phyloP scores from a whole-genome alignment of 1,284 basidiomycete genomes.

The Fomitopsis betulina region DNA sequence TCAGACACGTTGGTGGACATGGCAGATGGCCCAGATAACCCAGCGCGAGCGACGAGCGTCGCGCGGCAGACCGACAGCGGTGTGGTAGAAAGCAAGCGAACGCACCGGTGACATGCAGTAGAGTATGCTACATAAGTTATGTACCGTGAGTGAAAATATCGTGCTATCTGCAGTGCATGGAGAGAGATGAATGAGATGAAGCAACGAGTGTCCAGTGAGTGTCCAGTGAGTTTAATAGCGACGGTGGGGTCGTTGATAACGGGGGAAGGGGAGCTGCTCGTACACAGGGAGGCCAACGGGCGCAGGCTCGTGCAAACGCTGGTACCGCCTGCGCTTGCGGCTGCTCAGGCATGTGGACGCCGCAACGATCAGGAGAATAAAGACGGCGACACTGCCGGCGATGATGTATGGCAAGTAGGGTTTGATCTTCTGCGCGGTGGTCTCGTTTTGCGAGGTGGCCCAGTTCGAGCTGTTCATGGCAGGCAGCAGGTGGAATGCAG shows the following conservation, averaged over 20 bases:
- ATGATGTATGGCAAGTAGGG: conserved; percentile 29
- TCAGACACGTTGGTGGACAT: not conserved
- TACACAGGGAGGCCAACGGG: conserved; percentile 19
- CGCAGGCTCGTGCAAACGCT: conserved; percentile 26
- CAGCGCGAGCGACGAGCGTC: not conserved
- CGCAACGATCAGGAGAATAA: conserved; percentile 19
- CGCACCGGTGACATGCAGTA: not conserved
- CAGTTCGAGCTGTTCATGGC: conserved; percentile 18
- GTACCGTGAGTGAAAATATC: not conserved
- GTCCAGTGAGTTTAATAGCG: conserved; percentile 20
- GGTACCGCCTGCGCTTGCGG: conserved; percentile 27
- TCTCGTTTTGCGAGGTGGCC: conserved; percentile 9
- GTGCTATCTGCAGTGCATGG: not conserved
- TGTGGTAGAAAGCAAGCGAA: not conserved
- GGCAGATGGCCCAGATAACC: conserved; percentile 1
- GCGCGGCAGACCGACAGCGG: not conserved
- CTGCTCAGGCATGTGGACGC: conserved; percentile 25
- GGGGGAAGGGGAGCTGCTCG: conserved; percentile 25
- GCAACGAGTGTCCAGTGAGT: not conserved
- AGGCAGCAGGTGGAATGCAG: conserved; percentile 47
- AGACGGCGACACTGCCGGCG: conserved; percentile 22
- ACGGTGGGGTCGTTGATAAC: conserved; percentile 24
- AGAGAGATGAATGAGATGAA: not conserved
- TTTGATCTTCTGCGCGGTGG: conserved; percentile 18
- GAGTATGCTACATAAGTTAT: conserved; percentile 11